Base-by-base conservation (phyloP, 768 basidiomycete species). In the Tylopilus subfusipes region DNA sequence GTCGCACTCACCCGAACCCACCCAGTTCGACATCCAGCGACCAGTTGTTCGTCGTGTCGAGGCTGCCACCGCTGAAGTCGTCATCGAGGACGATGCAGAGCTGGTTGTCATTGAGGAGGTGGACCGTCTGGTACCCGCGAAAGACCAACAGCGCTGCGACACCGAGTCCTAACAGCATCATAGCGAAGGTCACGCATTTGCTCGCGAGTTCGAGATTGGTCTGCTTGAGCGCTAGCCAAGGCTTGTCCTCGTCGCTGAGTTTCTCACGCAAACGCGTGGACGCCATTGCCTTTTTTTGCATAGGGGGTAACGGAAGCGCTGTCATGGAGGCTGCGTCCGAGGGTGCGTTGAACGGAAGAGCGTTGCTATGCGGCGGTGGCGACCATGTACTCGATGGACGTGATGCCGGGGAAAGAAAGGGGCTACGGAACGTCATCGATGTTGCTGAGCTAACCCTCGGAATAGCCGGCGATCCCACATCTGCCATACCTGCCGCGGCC, bases 351-450 rank as follows among this genome's bases (percentile, higher is more conserved):
- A 56, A 55, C 27, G 56, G 60, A n/a, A 69, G 48, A 0, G 61
- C 60, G 58, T 56, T 59, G 50, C 42, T 25, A 7, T 77, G 76
- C 0, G 77, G 64, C 1, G 84, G 82, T 10, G 86, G 85, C 0
- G 80, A 74, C 86, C 86, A 88, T 0, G 85, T 59, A 14, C 79
- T 75, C 5, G 78, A 71, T 0, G 85, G 85, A n/a, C 86, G 78
- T 1, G 83, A 85, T 1, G 85, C 78, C 0, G 87, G 88, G 4
- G 84, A 80, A 50, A 88, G 80, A 72, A 88, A 88, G 1, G 87
- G 84, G 0, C 80, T 73, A 24, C 87, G 81, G 74, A 90, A 88
- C 14, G 54, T 62, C 11, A 70, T 57, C 6, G 76, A 78, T 36
- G 76, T 78, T 1, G 75, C 70, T 21, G 74, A 77, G 50, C 67